Evolutionary conservation across 2,329 filamentous ascomycete species (phyloP).

Genomic region (Cordyceps pruinosa): DNA sequence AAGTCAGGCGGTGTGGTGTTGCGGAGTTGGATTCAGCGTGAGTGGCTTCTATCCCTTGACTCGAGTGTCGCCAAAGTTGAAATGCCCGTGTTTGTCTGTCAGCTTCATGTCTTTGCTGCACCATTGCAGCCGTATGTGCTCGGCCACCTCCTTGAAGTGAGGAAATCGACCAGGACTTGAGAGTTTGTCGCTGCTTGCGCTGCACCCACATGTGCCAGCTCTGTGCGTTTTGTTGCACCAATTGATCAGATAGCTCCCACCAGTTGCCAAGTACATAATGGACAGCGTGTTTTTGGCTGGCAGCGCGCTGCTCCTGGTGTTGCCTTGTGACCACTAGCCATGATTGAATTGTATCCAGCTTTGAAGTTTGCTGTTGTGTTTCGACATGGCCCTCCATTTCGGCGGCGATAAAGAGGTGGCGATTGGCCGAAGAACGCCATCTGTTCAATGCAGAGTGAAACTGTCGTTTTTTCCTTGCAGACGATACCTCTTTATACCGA

Average conservation of each 20-base stretch:
- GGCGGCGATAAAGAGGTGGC: neutral
- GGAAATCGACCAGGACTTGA: slow-evolving; percentile 32
- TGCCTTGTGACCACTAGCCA: slow-evolving; percentile 20
- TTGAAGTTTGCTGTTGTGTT: neutral
- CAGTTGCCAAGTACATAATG: slow-evolving; percentile 18
- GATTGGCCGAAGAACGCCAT: neutral
- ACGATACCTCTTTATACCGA: slow-evolving; percentile 10
- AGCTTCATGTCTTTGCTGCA: slow-evolving; percentile 25
- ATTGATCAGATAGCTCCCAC: slow-evolving; percentile 17
- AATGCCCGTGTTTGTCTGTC: slow-evolving; percentile 26
- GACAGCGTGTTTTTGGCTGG: neutral
- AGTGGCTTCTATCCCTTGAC: slow-evolving; percentile 9
- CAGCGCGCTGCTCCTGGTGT: slow-evolving; percentile 9
- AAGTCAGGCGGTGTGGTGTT: slow-evolving; percentile 1
- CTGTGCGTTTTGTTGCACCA: slow-evolving; percentile 20
- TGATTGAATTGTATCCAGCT: slow-evolving; percentile 12
- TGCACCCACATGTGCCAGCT: slow-evolving; percentile 27
- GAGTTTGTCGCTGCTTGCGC: slow-evolving; percentile 25
- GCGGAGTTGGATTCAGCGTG: slow-evolving; percentile 5
- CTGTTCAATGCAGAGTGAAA: neutral
- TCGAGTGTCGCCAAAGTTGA: slow-evolving; percentile 25
- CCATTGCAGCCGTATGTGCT: slow-evolving; percentile 30
- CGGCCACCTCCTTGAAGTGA: slow-evolving; percentile 31
- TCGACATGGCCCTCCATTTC: slow-evolving; percentile 11
- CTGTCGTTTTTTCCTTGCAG: slow-evolving; percentile 2